These are phyloP conservation scores for Limnanthes douglasii DNA, from an alignment of 345 rosid genomes.

Conservation along the genomic window DNA sequence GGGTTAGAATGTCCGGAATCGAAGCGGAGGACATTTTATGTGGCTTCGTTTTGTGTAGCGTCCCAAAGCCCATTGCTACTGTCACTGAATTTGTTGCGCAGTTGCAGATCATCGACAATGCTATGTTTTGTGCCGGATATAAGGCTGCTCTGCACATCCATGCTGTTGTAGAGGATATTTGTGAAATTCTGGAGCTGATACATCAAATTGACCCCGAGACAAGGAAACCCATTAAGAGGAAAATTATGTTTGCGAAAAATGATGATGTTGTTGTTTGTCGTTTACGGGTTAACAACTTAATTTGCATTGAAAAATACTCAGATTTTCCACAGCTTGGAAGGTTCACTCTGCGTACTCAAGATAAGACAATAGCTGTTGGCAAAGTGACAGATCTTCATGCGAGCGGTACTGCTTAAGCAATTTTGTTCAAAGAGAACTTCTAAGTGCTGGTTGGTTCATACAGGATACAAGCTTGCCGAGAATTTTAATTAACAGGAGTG, in stretches of 20 bases:
- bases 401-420: too few species aligned
- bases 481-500: too few species aligned
- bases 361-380: conserved; percentile 67
- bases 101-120: conserved; percentile 91
- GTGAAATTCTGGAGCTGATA: conserved; percentile 73
- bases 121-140: conserved; percentile 93
- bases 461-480: too few species aligned
- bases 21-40: too few species aligned
- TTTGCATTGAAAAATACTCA: conserved; percentile 68
- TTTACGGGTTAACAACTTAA: conserved; percentile 65
- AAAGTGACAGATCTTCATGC: conserved; percentile 40
- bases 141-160: conserved; percentile 92
- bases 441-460: too few species aligned
- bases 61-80: conserved; percentile 49
- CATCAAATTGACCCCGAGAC: conserved; percentile 83
- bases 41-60: too few species aligned
- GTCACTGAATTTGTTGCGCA: conserved; percentile 81
- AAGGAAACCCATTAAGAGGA: conserved; percentile 79
- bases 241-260: conserved; percentile 77
- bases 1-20: too few species aligned
- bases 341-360: conserved; percentile 95
- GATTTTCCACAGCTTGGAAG: conserved; percentile 95
- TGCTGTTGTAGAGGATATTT: conserved; percentile 86
- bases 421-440: too few species aligned
- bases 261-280: conserved; percentile 74